phyloP scores from a whole-genome alignment of 2,329 filamentous ascomycete genomes.

The Diaporthe helianthi region DNA sequence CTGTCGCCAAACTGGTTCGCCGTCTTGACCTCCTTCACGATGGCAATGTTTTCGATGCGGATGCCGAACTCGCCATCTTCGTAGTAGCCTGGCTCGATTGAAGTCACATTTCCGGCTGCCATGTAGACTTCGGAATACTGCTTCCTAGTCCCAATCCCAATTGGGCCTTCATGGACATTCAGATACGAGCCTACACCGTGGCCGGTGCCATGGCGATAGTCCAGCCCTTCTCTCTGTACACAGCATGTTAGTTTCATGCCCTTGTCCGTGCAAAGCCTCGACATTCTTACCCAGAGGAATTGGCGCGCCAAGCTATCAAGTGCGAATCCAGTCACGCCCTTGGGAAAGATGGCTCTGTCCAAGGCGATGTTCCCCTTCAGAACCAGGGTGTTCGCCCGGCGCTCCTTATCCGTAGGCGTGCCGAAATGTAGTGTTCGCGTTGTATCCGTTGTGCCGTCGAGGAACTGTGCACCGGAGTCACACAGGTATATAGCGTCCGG shows the following conservation, averaged over 20 bases:
- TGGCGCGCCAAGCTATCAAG: slow-evolving; percentile 89
- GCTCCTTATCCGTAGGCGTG: slow-evolving; percentile 81
- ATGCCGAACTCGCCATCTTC: slow-evolving; percentile 95
- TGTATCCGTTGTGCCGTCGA: slow-evolving; percentile 94
- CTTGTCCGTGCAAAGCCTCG: not conserved
- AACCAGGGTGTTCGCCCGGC: slow-evolving; percentile 90
- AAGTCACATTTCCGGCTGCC: slow-evolving; percentile 91
- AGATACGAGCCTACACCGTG: slow-evolving; percentile 95
- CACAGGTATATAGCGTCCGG: slow-evolving; percentile 89
- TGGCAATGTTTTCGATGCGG: slow-evolving; percentile 93
- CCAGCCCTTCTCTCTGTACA: slow-evolving; percentile 73
- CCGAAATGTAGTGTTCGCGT: slow-evolving; percentile 94
- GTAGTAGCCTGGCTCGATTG: slow-evolving; percentile 96
- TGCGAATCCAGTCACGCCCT: slow-evolving; percentile 92
- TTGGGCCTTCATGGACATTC: slow-evolving; percentile 97
- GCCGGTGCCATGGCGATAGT: slow-evolving; percentile 95
- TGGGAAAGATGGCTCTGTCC: slow-evolving; percentile 87
- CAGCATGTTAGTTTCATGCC: slow-evolving; percentile 36
- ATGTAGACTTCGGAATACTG: slow-evolving; percentile 92
- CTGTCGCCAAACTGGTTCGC: slow-evolving; percentile 91
- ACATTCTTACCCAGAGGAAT: slow-evolving; percentile 77
- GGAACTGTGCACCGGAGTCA: slow-evolving; percentile 95
- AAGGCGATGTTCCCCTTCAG: slow-evolving; percentile 93
- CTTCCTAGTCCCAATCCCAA: slow-evolving; percentile 91
- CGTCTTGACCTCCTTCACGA: slow-evolving; percentile 89